Percentiles rank a stretch among this genome's conserved stretches.
phyloP scores from a whole-genome alignment of 177 flowering plant genomes.

The Tripterygium wilfordii region DNA sequence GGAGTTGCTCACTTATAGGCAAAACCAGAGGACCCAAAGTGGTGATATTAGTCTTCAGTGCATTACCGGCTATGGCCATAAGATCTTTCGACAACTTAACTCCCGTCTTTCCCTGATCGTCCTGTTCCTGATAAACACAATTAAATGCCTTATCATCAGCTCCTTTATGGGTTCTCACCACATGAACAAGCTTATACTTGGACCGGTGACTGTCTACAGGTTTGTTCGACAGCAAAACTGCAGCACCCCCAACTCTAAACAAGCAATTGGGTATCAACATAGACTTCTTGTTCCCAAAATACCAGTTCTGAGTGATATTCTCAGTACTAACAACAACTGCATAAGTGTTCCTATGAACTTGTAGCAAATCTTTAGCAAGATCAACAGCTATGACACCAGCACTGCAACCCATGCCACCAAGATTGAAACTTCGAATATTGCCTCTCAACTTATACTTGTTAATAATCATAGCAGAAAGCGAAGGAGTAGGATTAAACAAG shows the following conservation, averaged over 20 bases:
- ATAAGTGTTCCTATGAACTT: conserved; percentile 43
- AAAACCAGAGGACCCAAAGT: conserved; percentile 4
- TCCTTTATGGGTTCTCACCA: conserved; percentile 50
- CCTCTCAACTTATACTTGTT: conserved; percentile 47
- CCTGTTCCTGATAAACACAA: conserved; percentile 50
- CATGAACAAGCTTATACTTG: conserved; percentile 50
- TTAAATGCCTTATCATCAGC: conserved; percentile 47
- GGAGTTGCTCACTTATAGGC: conserved; percentile 2
- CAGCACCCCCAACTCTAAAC: conserved; percentile 51
- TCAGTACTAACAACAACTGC: conserved; percentile 64
- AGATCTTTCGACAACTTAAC: not conserved
- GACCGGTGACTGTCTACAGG: conserved; percentile 29
- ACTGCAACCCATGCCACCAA: conserved; percentile 64
- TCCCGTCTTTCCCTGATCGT: not conserved
- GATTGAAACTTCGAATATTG: conserved; percentile 33
- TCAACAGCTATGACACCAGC: conserved; percentile 62
- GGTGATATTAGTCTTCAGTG: conserved; percentile 5
- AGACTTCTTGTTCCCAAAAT: conserved; percentile 52
- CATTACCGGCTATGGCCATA: conserved; percentile 1
- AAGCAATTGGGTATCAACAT: conserved; percentile 55
- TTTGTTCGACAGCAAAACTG: conserved; percentile 48
- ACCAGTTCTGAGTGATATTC: conserved; percentile 53
- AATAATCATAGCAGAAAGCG: conserved; percentile 46
- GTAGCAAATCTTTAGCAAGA: conserved; percentile 44
- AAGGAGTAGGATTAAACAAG: conserved; percentile 47